These are phyloP conservation scores for Diaporthe sp. DNA, from an alignment of 2,329 filamentous ascomycete species.

Conservation along the genomic window DNA sequence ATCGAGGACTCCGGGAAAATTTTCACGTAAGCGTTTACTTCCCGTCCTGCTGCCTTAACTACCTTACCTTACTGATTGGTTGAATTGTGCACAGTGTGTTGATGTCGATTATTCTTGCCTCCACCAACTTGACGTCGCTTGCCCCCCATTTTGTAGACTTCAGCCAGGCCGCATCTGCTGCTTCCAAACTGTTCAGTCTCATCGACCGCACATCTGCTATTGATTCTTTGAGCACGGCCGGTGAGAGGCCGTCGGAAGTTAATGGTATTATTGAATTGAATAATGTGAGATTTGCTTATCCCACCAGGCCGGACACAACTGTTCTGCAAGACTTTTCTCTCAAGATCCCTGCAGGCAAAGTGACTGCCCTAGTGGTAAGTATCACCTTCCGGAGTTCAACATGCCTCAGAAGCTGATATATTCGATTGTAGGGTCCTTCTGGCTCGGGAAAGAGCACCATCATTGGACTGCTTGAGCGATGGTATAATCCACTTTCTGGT, in stretches of 20 bases:
- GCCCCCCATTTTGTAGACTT: neutral
- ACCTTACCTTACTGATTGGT: neutral
- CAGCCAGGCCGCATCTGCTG: neutral
- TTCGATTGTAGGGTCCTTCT: conserved; percentile 69
- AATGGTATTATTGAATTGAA: neutral
- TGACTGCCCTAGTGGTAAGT: conserved; percentile 1
- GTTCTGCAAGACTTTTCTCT: conserved; percentile 5
- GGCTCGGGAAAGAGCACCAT: conserved; percentile 87
- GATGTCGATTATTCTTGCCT: neutral
- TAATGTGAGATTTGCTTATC: neutral
- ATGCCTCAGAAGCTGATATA: neutral
- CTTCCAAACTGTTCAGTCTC: neutral
- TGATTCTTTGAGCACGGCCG: neutral
- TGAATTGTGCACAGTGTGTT: neutral
- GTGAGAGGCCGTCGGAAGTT: neutral
- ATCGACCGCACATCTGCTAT: neutral
- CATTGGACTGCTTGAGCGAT: conserved; percentile 75
- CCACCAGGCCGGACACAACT: neutral
- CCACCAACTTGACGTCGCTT: conserved; percentile 4
- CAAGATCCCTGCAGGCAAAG: neutral
- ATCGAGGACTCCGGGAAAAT: neutral
- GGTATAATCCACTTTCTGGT: conserved; percentile 67
- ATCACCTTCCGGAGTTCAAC: neutral
- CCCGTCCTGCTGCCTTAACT: too few species aligned
- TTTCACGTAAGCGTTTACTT: neutral